These are phyloP conservation scores for Gracilaria vermiculophylla DNA, from an alignment of 23 red algal genomes.

Conservation along the genomic window DNA sequence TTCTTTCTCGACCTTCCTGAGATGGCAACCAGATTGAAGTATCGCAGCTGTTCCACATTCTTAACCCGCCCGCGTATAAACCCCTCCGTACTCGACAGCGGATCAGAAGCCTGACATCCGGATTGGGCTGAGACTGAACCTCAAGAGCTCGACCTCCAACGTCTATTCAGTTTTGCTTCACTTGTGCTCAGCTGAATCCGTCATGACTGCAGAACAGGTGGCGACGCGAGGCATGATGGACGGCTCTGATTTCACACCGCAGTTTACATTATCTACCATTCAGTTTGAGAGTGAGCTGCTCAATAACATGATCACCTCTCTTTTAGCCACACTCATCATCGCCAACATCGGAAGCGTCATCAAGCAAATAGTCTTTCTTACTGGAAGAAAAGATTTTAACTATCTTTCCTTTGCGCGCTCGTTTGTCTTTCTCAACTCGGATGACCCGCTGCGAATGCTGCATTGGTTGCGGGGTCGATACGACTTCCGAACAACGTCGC, in stretches of 20 bases:
- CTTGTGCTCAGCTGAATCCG: too few species aligned
- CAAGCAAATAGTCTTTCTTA: neutral
- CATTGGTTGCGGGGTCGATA: slow-evolving; percentile 1
- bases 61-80: too few species aligned
- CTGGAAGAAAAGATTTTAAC: neutral
- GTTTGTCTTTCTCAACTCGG: slow-evolving; percentile 22
- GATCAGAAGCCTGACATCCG: too few species aligned
- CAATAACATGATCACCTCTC: neutral
- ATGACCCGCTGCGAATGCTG: slow-evolving; percentile 8
- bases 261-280: slow-evolving; percentile 18
- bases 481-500: neutral
- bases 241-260: slow-evolving; percentile 12
- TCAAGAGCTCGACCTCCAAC: too few species aligned
- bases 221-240: too few species aligned
- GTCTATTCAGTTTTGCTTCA: too few species aligned
- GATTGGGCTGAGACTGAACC: too few species aligned
- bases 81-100: too few species aligned
- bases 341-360: neutral
- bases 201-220: too few species aligned
- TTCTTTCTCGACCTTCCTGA: too few species aligned
- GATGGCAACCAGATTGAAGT: too few species aligned
- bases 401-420: neutral
- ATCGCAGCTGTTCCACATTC: too few species aligned
- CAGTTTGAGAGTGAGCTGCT: neutral
- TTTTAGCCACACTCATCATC: neutral